A percentile compares a stretch with the other conserved stretches of the same genome.
Evolutionary conservation across 2,329 filamentous ascomycete species (phyloP).

Genomic region (Exutisphaerella laricina): DNA sequence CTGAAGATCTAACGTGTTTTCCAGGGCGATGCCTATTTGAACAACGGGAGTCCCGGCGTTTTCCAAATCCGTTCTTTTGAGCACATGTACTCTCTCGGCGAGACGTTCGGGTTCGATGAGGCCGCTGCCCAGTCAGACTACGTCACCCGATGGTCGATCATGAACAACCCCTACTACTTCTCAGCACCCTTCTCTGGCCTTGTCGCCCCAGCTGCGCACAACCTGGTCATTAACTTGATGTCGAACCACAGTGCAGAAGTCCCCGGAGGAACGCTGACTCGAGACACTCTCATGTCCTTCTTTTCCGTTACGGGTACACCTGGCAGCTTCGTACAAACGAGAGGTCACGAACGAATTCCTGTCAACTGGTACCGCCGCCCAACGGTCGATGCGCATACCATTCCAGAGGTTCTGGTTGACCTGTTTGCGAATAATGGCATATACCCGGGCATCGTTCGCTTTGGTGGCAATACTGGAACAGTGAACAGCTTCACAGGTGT

Average conservation of each 20-base stretch:
- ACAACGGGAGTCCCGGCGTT: conserved; percentile 17
- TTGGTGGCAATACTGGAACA: conserved; percentile 37
- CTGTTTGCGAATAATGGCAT: conserved; percentile 5
- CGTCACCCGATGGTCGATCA: conserved; percentile 20
- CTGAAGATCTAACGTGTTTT: too few relatives aligned
- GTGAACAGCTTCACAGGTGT: conserved; percentile 33
- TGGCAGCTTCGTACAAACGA: conserved; percentile 19
- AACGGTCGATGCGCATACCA: conserved; percentile 7
- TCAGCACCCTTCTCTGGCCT: conserved; percentile 25
- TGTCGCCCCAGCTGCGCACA: conserved; percentile 24
- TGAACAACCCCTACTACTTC: conserved; percentile 31
- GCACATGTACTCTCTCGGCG: background rate
- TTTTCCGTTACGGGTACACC: conserved; percentile 22
- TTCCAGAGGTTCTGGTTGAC: conserved; percentile 16
- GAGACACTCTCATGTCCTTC: conserved; percentile 19
- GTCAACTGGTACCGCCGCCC: conserved; percentile 26
- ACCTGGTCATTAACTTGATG: conserved; percentile 26
- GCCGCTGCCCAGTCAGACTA: conserved; percentile 6
- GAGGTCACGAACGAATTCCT: conserved; percentile 28
- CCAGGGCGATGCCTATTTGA: conserved; percentile 21
- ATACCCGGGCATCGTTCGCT: conserved; percentile 27
- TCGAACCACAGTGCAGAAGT: conserved; percentile 23
- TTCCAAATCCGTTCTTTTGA: conserved; percentile 11
- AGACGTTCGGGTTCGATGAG: conserved; percentile 16
- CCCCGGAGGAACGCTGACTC: conserved; percentile 19